Conservation (phyloP, 768 basidiomycete genomes). For the Leucocoprinus birnbaumii region DNA sequence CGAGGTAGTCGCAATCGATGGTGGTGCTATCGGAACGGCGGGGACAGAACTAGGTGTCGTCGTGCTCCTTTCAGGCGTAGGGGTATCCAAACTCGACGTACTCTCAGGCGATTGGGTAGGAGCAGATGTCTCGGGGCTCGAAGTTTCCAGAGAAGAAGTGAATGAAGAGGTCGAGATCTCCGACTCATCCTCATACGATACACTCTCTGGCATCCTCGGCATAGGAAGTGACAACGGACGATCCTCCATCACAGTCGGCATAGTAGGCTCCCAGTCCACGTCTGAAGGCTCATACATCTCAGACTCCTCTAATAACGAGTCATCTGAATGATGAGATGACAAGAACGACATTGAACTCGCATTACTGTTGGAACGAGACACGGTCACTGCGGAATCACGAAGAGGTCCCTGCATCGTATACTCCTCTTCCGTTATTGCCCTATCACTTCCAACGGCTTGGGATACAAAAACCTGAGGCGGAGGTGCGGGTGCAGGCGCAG, state of each 20-base stretch:
- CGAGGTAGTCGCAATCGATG: conserved; percentile 12
- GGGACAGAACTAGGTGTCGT: conserved; percentile 22
- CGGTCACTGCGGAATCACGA: conserved; percentile 23
- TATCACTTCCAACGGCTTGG: conserved; percentile 42
- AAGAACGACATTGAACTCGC: conserved; percentile 43
- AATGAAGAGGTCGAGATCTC: conserved; percentile 11
- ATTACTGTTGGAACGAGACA: conserved; percentile 37
- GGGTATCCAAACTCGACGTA: conserved; percentile 6
- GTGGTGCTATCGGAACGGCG: background rate
- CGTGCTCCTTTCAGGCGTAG: conserved; percentile 26
- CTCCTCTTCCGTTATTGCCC: conserved; percentile 16
- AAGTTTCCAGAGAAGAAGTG: conserved; percentile 9
- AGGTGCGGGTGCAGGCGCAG: background rate
- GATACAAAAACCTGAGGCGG: conserved; percentile 27
- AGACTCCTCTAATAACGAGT: conserved; percentile 39
- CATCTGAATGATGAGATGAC: conserved; percentile 74
- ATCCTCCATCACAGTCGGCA: background rate
- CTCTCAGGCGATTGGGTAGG: conserved; percentile 1
- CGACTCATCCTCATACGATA: conserved; percentile 2
- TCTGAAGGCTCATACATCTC: conserved; percentile 12
- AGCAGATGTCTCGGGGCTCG: conserved; percentile 3
- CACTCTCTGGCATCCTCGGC: background rate
- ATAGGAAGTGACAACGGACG: background rate
- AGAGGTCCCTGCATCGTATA: conserved; percentile 15
- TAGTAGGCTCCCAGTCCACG: conserved; percentile 7